A percentile compares a stretch with the other conserved stretches of the same genome.
Evolutionary conservation across 306 rosid genomes (phyloP).

Genomic region (Trifolium pratense): DNA sequence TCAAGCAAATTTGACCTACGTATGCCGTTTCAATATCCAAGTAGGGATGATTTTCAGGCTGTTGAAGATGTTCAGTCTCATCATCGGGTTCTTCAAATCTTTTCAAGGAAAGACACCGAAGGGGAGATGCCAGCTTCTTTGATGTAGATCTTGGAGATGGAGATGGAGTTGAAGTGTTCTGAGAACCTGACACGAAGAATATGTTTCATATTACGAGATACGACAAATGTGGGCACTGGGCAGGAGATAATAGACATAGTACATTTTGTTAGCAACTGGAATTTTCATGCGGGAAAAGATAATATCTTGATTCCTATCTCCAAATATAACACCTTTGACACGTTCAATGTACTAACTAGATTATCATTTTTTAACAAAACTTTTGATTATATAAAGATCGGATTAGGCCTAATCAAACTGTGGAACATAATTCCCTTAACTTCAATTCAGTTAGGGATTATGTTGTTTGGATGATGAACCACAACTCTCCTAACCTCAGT

Average conservation of each 20-base stretch:
- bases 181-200: slow-evolving; percentile 54
- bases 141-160: slow-evolving; percentile 85
- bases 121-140: slow-evolving; percentile 82
- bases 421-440: slow-evolving; percentile 1
- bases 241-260: background rate
- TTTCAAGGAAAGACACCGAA: slow-evolving; percentile 92
- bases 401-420: background rate
- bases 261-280: slow-evolving; percentile 24
- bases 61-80: slow-evolving; percentile 78
- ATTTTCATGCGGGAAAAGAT: slow-evolving; percentile 8
- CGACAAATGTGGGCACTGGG: background rate
- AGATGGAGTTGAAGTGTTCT: slow-evolving; percentile 59
- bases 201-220: slow-evolving; percentile 16
- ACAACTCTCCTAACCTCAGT: background rate
- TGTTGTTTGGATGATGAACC: slow-evolving; percentile 8
- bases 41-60: slow-evolving; percentile 58
- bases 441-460: slow-evolving; percentile 10
- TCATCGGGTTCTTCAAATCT: slow-evolving; percentile 78
- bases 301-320: slow-evolving; percentile 8
- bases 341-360: background rate
- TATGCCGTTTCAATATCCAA: slow-evolving; percentile 86
- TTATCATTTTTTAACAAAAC: slow-evolving; percentile 17
- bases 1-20: slow-evolving; percentile 88
- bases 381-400: slow-evolving; percentile 4
- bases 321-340: background rate